phyloP scores from a whole-genome alignment of 352 stramenopile genomes.

The Phytophthora chlamydospora region DNA sequence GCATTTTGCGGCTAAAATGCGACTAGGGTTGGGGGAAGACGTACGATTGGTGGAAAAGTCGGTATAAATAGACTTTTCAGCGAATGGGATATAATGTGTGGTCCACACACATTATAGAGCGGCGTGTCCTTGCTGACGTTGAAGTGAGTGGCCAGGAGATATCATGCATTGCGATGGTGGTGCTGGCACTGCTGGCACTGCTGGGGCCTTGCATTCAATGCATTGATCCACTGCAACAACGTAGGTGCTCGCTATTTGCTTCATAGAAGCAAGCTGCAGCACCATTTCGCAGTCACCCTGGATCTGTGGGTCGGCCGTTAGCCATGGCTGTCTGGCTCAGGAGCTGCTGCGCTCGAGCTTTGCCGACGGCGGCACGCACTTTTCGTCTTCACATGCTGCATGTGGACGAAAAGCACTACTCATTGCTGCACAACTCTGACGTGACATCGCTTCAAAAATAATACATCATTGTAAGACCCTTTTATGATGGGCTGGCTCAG shows the following conservation, averaged over 20 bases:
- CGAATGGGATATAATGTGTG: slow-evolving; percentile 13
- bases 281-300: no score
- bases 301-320: no score
- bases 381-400: slow-evolving; percentile 10
- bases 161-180: not conserved
- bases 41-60: no score
- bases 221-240: no score
- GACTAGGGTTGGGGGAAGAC: no score
- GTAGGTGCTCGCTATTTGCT: no score
- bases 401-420: not conserved
- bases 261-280: no score
- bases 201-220: no score
- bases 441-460: slow-evolving; percentile 25
- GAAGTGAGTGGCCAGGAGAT: slow-evolving; percentile 24
- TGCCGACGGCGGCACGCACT: slow-evolving; percentile 9
- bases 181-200: no score
- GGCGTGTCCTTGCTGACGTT: slow-evolving; percentile 20
- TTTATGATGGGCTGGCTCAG: slow-evolving; percentile 28
- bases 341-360: no score
- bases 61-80: not conserved
- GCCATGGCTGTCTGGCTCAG: no score
- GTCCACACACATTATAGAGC: slow-evolving; percentile 17
- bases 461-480: slow-evolving; percentile 8
- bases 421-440: slow-evolving; percentile 14
- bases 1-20: no score